Conservation (phyloP, 2,329 filamentous ascomycete species). For the Pezicula radicicola region DNA sequence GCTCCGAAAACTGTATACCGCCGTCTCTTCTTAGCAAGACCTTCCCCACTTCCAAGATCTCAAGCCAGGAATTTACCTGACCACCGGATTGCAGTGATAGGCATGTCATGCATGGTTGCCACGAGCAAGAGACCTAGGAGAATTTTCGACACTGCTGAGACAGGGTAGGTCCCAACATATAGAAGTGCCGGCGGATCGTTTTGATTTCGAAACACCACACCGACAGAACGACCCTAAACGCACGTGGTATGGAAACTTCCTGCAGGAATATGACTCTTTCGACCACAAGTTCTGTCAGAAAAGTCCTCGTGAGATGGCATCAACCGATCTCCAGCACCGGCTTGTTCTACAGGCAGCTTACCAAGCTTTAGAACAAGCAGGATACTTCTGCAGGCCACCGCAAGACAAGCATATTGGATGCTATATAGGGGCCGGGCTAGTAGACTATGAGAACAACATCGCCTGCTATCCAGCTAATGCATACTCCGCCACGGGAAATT, state of each 20-base stretch:
- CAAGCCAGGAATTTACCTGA: too few relatives aligned
- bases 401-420: slow-evolving; percentile 8
- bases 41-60: too few relatives aligned
- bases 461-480: slow-evolving; percentile 11
- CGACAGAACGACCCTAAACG: slow-evolving; percentile 57
- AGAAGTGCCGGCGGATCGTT: slow-evolving; percentile 59
- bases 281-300: slow-evolving; percentile 82
- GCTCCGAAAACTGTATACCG: too few relatives aligned
- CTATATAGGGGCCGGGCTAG: slow-evolving; percentile 11
- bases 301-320: slow-evolving; percentile 72
- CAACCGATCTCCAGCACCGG: slow-evolving; percentile 77
- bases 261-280: slow-evolving; percentile 68
- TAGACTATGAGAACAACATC: slow-evolving; percentile 17
- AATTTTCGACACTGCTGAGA: slow-evolving; percentile 70
- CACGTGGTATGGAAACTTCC: slow-evolving; percentile 68
- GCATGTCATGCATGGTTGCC: slow-evolving; percentile 31
- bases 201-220: slow-evolving; percentile 65
- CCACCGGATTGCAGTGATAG: slow-evolving; percentile 33
- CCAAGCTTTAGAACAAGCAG: slow-evolving; percentile 75
- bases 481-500: slow-evolving; percentile 12
- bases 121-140: slow-evolving; percentile 41
- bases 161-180: slow-evolving; percentile 70
- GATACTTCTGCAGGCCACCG: slow-evolving; percentile 33
- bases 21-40: too few relatives aligned
- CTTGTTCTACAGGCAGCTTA: slow-evolving; percentile 73